Evolutionary conservation across 495 filamentous ascomycete genomes (phyloP).

Genomic region (Hyaloscypha variabilis): DNA sequence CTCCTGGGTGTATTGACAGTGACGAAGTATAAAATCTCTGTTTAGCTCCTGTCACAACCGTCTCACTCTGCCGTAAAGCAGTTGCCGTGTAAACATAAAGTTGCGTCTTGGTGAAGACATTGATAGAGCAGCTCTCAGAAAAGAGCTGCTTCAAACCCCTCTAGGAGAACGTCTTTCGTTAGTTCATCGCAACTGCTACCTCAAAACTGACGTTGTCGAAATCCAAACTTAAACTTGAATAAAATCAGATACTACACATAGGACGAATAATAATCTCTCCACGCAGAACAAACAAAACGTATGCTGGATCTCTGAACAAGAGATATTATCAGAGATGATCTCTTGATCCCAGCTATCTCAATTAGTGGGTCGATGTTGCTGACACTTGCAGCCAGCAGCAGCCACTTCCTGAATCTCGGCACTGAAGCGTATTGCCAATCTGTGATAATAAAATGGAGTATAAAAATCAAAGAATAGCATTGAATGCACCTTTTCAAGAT

Average conservation of each 20-base stretch:
- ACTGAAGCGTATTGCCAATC: background rate
- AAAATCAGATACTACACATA: background rate
- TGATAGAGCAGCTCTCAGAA: too few relatives aligned
- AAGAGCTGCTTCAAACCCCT: too few relatives aligned
- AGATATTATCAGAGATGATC: background rate
- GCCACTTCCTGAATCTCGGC: background rate
- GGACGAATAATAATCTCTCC: background rate
- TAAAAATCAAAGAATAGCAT: background rate
- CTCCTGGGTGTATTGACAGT: too few relatives aligned
- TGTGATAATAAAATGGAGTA: background rate
- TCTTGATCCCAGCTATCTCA: background rate
- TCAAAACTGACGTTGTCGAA: background rate
- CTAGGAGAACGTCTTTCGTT: too few relatives aligned
- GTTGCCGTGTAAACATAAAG: too few relatives aligned
- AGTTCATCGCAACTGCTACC: background rate
- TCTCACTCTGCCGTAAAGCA: too few relatives aligned
- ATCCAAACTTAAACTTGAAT: too few relatives aligned
- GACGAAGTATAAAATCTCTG: too few relatives aligned
- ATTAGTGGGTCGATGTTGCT: background rate
- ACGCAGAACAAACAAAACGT: background rate
- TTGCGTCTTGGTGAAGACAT: too few relatives aligned
- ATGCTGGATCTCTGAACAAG: too few relatives aligned
- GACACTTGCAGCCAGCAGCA: background rate
- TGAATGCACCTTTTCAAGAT: background rate
- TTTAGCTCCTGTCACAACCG: too few relatives aligned